These are phyloP conservation scores for Alternaria sp. DNA, from an alignment of 2,329 filamentous ascomycete genomes.

Conservation along the genomic window DNA sequence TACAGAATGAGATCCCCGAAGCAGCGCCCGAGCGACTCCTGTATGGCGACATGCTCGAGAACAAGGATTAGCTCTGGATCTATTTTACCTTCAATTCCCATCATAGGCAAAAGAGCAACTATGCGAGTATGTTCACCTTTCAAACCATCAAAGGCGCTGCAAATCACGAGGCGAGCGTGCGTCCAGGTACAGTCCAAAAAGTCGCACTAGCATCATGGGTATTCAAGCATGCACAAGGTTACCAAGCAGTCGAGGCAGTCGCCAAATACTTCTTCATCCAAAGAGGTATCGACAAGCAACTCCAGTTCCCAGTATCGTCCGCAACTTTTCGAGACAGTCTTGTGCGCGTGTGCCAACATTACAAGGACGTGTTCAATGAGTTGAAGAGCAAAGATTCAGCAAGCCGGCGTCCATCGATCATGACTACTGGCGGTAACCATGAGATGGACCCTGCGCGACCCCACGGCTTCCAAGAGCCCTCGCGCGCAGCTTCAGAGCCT, in stretches of 20 bases:
- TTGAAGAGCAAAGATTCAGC: neutral
- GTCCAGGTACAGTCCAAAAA: neutral
- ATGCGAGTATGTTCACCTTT: neutral
- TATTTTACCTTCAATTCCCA: neutral
- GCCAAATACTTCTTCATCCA: constrained; percentile 13
- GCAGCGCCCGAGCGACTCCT: neutral
- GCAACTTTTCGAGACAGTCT: neutral
- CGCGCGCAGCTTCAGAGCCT: neutral
- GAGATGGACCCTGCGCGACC: neutral
- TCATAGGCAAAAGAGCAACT: neutral
- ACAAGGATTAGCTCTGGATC: neutral
- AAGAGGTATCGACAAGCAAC: neutral
- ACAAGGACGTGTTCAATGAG: neutral
- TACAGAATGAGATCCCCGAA: neutral
- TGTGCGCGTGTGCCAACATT: neutral
- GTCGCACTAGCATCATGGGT: neutral
- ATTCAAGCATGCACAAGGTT: constrained; percentile 8
- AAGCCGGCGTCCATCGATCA: neutral
- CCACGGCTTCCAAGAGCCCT: neutral
- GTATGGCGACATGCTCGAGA: neutral
- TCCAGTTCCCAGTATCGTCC: neutral
- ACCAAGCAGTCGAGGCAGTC: neutral
- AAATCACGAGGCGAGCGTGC: neutral
- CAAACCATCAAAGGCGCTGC: neutral
- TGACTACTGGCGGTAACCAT: neutral